Base-by-base conservation (phyloP, 352 stramenopile species). In the Globisporangium acanthophoron region DNA sequence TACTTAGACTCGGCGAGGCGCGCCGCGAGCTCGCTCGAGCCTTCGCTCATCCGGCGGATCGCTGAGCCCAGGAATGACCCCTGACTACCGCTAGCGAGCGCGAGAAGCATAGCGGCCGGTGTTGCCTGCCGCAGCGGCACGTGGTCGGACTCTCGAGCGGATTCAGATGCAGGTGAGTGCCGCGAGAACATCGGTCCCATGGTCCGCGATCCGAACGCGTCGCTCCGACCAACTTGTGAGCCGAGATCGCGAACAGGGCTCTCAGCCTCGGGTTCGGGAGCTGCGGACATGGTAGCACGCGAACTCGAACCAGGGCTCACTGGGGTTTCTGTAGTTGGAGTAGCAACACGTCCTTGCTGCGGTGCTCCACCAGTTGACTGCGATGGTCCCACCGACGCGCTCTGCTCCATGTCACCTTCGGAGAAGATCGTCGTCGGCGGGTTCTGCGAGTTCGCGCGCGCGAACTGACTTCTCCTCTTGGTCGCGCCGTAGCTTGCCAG, bases 401-500 rank as follows among this genome's bases (percentile, higher is more conserved):
- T 33, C 11, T 13, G 46, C 21, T 52, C 47, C 24, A 20, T 35
- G 16, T 40, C 47, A 27, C 31, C 16, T 15, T 52, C 47, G 5
- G 47, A 52, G 27, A 52, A 39, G 47, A 52, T 18, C 13, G 31
- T 20, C 4, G 24, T 40, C 1, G 47, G 47, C 27, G 15, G 24
- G 21, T 44, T 50, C 21, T 49, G 35, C 8, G 47, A 61, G 21
- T 15, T 16, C 9, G 20, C 47, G 1, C 56, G 24, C 11, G 47
- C 54, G 13, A 61, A 54, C 4, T 20, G 27, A 6, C 33, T 56
- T 18, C 35, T 18, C 18, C 27, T 46, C 9, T 35, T 54, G 1
- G n/a, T 40, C 35, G 39, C 13, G n/a, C 60, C 54, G 2, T 66
- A 53, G 45, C 54, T 68, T 2, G 65, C 63, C 1, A 80, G 46